Base-by-base conservation (phyloP, 139 green algal genomes). In the Eudorina sp. region DNA sequence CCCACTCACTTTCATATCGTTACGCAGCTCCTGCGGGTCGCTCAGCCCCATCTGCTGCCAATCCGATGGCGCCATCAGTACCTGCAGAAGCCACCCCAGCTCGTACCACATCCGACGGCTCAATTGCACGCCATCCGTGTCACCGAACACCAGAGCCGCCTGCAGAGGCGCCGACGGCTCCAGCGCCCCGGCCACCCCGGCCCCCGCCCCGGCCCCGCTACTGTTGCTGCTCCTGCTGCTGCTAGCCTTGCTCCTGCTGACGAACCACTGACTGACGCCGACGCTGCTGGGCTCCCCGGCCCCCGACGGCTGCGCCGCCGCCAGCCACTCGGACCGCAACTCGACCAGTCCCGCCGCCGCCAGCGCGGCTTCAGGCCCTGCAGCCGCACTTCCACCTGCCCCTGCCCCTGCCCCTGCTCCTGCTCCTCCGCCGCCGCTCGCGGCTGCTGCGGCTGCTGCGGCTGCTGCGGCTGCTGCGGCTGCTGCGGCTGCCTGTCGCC, bases 121-220 rank as follows among this genome's bases (percentile, higher is more conserved):
- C 48, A 84, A 36, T 36, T 14, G 11, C 27, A 19, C 76, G 31
- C 40, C 4, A 19, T 40, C 29, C 2, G 34, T 25, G 48, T 84
- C 76, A 1, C 38, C 25, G 21, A 84, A 70, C 76, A 72, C 76
- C 13, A 72, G 0, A 6, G 53, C 76, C 0, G 34, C 53, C 76
- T 84, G 76, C 76, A 84, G 76, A 8, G 76, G 76, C 2, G 76
- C 51, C 75, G 2, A 21, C 46, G 75, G 75, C 48, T 48, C 75
- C 25, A 7, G 3, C 3, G 41, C 75, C 19, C 9, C 1, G 11
- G 18, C 66, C 36, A 7, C 66, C 34, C 25, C 36, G 18, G 36
- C 38, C 19, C 2, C 66, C 66, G 31, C 66, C 13, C 34, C 66
- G 2, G 66, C 13, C 36, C 29, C 16, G 51, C 51, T 58, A 25